Evolutionary conservation across 495 filamentous ascomycete genomes (phyloP), one percentile per base, ranked within the genome.

Genomic region (Pyrenopolyporus hunteri): DNA sequence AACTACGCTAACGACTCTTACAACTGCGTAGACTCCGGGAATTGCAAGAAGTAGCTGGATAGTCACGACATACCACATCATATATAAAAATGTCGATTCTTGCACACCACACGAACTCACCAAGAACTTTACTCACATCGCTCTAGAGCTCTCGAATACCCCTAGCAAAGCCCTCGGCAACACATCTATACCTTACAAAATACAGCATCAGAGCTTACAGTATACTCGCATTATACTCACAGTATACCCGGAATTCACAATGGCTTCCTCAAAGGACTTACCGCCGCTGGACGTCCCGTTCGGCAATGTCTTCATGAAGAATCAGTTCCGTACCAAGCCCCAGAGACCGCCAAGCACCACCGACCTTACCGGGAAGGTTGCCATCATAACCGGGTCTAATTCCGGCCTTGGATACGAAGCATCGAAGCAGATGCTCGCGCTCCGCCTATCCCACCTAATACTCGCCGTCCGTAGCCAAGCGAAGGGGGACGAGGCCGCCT

Each of bases 341-440:
- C 44, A 60, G 48, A 61, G 53, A 28, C 70, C 71, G 5, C 43
- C 64, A 0, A 54, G 42, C 37, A 39, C 57, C 16, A 72, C 64
- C 33, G 53, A 63, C 39, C 63, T 73, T 16, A 57, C 71, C 2
- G 73, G 72, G 6, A 72, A 74, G 58, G 74, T 79, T 25, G 73
- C 71, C 49, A 69, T 85, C 43, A 74, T 85, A 1, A 84, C 82
- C 0, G 82, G 82, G 35, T 72, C 73, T 26, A 79, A 78, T 26
- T 60, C 75, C 6, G 79, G 79, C 19, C 59, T 82, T 35, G 82
- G 83, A 35, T 68, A 73, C 33, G 75, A 82, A 54, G 72, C 83
- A 5, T 64, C 70, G 26, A 71, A 64, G 48, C 80, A 83, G 36
- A 70, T 86, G 26, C 74, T 84, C 2, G 58, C 63, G 8, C 73